These are phyloP conservation scores for Colletotrichum aenigma DNA, from an alignment of 2,329 filamentous ascomycete species.

Conservation along the genomic window DNA sequence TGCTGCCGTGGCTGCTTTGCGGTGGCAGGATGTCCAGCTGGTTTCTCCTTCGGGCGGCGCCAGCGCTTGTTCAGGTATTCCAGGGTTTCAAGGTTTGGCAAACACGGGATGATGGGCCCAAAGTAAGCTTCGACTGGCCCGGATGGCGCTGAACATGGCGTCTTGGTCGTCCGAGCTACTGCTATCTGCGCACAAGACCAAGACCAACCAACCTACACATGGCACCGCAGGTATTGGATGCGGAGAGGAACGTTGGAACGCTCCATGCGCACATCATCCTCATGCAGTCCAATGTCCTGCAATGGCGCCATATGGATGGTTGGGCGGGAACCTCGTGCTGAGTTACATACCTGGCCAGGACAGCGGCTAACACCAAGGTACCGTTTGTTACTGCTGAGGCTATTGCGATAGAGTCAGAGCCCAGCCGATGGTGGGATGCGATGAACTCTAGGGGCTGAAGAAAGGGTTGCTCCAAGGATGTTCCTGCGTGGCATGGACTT, in stretches of 20 bases:
- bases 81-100: neutral
- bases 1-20: neutral
- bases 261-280: neutral
- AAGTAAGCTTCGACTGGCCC: neutral
- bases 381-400: neutral
- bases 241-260: neutral
- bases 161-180: neutral
- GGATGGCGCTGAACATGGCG: neutral
- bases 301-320: neutral
- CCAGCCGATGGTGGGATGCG: neutral
- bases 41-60: neutral
- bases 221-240: neutral
- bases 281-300: neutral
- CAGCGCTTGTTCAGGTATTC: neutral
- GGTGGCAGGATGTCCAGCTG: neutral
- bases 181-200: neutral
- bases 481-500: constrained; percentile 3
- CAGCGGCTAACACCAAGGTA: neutral
- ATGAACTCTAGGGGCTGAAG: constrained; percentile 15
- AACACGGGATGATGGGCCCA: neutral
- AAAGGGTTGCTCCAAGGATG: constrained; percentile 11
- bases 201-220: neutral
- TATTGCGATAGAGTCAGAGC: neutral
- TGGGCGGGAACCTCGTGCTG: neutral
- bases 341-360: neutral